Conservation (phyloP, 1,284 basidiomycete species). For the Entoloma clypeatum region DNA sequence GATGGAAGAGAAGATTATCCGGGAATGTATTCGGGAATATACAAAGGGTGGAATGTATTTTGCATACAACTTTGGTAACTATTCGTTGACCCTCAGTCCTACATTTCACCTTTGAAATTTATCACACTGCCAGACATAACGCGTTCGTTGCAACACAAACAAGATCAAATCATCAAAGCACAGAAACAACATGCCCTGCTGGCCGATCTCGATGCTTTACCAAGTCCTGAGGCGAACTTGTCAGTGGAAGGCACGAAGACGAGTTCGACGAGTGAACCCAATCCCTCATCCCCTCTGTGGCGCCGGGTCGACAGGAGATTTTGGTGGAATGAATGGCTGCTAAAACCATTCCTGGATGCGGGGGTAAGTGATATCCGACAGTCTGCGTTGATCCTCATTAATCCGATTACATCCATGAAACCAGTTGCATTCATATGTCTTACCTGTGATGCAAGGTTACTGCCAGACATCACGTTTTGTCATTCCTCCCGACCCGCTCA, state of each 20-base stretch:
- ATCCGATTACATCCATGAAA: conserved; percentile 1
- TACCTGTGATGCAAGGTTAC: conserved; percentile 90
- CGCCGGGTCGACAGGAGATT: conserved; percentile 77
- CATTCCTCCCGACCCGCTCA: conserved; percentile 54
- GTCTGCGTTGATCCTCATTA: neutral
- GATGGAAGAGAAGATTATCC: conserved; percentile 74
- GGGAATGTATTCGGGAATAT: conserved; percentile 67
- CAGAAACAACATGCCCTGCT: conserved; percentile 54
- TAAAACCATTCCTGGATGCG: conserved; percentile 70
- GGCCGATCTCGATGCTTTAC: conserved; percentile 51
- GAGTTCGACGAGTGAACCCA: conserved; percentile 63
- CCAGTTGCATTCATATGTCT: conserved; percentile 75
- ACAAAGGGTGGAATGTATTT: conserved; percentile 80
- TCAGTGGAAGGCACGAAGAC: conserved; percentile 37
- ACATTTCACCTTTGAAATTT: conserved; percentile 3
- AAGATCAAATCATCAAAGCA: conserved; percentile 54
- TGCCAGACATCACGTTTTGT: conserved; percentile 68
- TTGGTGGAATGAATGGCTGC: conserved; percentile 89
- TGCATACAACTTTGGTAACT: conserved; percentile 69
- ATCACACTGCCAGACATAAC: conserved; percentile 57
- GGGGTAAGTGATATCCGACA: conserved; percentile 44
- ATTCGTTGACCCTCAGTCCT: neutral
- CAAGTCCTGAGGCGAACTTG: conserved; percentile 18
- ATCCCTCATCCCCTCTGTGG: conserved; percentile 75
- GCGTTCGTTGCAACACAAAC: conserved; percentile 74